Evolutionary conservation across 805 yeast species (phyloP), one percentile per base, ranked within the genome.

Genomic region (Ogataea salicorniae): DNA sequence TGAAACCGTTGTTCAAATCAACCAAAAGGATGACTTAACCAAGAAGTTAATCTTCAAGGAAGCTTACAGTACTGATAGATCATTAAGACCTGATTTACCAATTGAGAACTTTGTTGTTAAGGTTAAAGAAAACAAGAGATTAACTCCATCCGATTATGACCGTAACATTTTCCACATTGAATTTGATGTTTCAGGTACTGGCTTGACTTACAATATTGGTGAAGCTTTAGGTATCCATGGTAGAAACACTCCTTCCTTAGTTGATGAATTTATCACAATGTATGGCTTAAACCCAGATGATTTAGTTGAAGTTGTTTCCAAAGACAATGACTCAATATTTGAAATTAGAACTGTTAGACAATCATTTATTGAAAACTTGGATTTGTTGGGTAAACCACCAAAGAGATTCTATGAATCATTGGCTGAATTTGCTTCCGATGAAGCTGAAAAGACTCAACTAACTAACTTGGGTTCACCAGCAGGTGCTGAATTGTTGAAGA

Each of bases 201-300:
- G 95, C 23, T 74, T 92, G 63, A 87, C 81, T 43, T 92, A 92
- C 65, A 94, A 84, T 54, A 89, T 92, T 62, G 98, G 98, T 65
- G 98, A 92, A 74, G 97, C 98, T 18, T 79, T 92, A 51, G 98
- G 98, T 61, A 80, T 92, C 50, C 97, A 92, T 61, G 97, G 96
- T 42, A 83, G 92, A 62, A 92, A 92, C 72, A 77, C 81, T 57
- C 64, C 74, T 37, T 76, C 70, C 16, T 76, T 72, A 36, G 96
- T 91, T 45, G 77, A 73, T 40, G 75, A 76, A 54, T 92, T 92
- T 68, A 75, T 92, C 57, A 59, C 72, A 18, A 75, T 72, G 61
- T 92, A 90, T 62, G 90, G 87, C 3, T 72, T 90, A 47, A 75
- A 84, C 50, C 83, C 85, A 43, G 76, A 85, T 49, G 79, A 81